phyloP scores from a whole-genome alignment of 148 eudicot species.

The Spergularia marina region DNA sequence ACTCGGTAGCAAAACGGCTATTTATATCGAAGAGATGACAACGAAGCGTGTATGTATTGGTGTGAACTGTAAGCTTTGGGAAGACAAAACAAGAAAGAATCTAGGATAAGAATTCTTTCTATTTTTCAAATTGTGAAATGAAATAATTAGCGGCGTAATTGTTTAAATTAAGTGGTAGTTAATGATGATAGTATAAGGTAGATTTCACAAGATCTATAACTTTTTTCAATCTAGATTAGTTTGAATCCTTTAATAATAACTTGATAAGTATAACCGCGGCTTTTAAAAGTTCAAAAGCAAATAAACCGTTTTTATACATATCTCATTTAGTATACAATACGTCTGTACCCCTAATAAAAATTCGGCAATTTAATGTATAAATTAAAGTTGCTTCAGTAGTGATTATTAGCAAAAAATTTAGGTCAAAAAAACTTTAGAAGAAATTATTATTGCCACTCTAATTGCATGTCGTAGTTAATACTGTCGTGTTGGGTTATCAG shows the following conservation, averaged over 20 bases:
- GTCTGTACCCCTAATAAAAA: no score
- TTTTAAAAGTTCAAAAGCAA: background rate
- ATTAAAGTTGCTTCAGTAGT: no score
- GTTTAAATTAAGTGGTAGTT: background rate
- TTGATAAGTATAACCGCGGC: background rate
- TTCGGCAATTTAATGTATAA: no score
- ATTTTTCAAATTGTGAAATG: background rate
- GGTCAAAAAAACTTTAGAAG: no score
- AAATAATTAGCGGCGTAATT: conserved; percentile 11
- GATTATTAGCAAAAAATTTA: no score
- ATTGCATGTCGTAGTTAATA: no score
- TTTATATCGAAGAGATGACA: conserved; percentile 14
- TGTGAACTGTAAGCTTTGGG: conserved; percentile 9
- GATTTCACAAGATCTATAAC: background rate
- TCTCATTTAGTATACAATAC: no score
- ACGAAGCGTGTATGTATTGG: background rate
- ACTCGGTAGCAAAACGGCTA: conserved; percentile 1
- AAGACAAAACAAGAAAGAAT: background rate
- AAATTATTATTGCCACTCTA: no score
- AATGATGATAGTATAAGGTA: background rate
- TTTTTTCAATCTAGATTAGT: background rate
- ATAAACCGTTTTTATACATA: no score
- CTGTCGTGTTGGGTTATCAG: no score
- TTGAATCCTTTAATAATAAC: background rate
- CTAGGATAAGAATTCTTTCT: conserved; percentile 3